Conservation (phyloP, 1,284 basidiomycete species). For the Cutaneotrichosporon cavernicola region DNA sequence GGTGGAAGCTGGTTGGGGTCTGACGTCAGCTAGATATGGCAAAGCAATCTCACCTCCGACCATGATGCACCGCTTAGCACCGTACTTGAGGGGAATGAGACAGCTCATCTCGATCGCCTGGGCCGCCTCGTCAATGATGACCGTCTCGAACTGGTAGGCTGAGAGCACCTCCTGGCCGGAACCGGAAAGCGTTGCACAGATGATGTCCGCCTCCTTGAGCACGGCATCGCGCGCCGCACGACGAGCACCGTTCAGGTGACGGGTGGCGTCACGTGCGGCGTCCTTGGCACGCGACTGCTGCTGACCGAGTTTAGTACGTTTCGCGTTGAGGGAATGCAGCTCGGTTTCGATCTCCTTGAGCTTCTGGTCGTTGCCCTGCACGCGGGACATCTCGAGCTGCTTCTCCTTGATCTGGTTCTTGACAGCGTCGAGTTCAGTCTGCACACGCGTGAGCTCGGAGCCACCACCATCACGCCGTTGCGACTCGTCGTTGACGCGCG, state of each 20-base stretch:
- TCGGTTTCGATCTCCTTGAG: slow-evolving; percentile 63
- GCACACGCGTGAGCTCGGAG: slow-evolving; percentile 60
- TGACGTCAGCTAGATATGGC: slow-evolving; percentile 36
- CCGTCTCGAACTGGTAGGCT: slow-evolving; percentile 85
- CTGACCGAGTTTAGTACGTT: slow-evolving; percentile 65
- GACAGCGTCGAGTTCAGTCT: slow-evolving; percentile 66
- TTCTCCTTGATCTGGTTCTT: slow-evolving; percentile 65
- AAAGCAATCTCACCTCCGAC: slow-evolving; percentile 70
- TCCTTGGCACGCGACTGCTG: slow-evolving; percentile 76
- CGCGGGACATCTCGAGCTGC: slow-evolving; percentile 58
- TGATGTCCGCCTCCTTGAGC: slow-evolving; percentile 84
- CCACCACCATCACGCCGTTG: slow-evolving; percentile 54
- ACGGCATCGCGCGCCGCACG: slow-evolving; percentile 72
- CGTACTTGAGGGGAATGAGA: slow-evolving; percentile 93
- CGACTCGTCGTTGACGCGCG: slow-evolving; percentile 63
- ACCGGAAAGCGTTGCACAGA: slow-evolving; percentile 91
- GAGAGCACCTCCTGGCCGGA: slow-evolving; percentile 86
- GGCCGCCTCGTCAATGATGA: slow-evolving; percentile 97
- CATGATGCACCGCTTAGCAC: slow-evolving; percentile 80
- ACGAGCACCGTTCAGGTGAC: slow-evolving; percentile 73
- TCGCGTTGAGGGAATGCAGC: slow-evolving; percentile 65
- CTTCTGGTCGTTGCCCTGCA: slow-evolving; percentile 44
- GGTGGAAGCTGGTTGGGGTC: slow-evolving; percentile 98
- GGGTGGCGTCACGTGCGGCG: slow-evolving; percentile 67
- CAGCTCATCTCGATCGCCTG: slow-evolving; percentile 95